Base-by-base conservation (phyloP, 2,329 filamentous ascomycete species). In the Fusarium haematococcum region DNA sequence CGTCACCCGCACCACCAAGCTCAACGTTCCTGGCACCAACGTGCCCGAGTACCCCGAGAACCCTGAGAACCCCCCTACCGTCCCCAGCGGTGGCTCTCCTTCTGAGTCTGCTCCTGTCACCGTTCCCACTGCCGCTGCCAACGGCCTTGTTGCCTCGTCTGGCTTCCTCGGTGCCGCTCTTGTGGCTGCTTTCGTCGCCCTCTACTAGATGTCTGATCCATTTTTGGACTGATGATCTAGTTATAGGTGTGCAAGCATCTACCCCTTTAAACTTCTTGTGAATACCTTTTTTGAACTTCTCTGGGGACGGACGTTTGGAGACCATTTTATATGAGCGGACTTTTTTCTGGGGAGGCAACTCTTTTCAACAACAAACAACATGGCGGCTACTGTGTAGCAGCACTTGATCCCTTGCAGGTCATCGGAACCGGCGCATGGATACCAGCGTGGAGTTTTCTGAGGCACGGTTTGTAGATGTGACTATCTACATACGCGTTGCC, bases 141-240 rank as follows among this genome's bases (percentile, higher is more conserved):
- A 77, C 69, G 77, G 79, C 43, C 78, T 86, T 45, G 75, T 83
- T 32, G 77, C 83, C 69, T 82, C 84, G 75, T 82, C 82, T 69
- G 84, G 85, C 56, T 70, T 86, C 65, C 71, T 87, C 54, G 82
- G 83, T 39, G 81, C 80, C 45, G 82, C 81, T 41, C 69, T 87
- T 64, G 81, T 83, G 32, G 84, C 83, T 39, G 85, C 82, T 68
- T 67, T 85, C 60, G 82, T 83, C 68, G 80, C 84, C 65, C 81
- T 85, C 66, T 79, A 75, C 74, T 83, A 82, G 72, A 65, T 61
- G 27, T 32, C 50, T 43, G 18, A 32, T 25, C 18, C n/a, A 39
- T 14, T 30, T 61, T 65, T 63, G 67, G 35, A 35, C 39, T 23
- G 43, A 70, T 63, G 32, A 70, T 35, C 25, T 63, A 48, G 41